Evolutionary conservation across 768 basidiomycete genomes (phyloP).

Genomic region (Cystofilobasidium bisporidii): DNA sequence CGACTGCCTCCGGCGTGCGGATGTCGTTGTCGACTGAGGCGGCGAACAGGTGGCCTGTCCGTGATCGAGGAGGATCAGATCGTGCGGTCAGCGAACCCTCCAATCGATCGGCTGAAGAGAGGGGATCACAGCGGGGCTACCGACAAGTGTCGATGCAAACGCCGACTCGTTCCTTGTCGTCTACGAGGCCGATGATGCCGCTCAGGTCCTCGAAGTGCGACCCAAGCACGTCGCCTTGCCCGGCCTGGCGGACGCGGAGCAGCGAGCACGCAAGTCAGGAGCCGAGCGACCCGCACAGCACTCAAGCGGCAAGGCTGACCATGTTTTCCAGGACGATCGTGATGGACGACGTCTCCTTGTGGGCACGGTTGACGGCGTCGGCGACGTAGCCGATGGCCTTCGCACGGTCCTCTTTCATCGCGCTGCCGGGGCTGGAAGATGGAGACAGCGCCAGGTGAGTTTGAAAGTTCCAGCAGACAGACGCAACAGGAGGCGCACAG

Average conservation of each 20-base stretch:
- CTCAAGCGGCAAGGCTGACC: slow-evolving; percentile 45
- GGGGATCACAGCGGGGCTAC: no score
- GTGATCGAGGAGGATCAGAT: not conserved
- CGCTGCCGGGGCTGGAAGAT: slow-evolving; percentile 10
- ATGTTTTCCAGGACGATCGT: slow-evolving; percentile 72
- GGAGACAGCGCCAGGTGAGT: no score
- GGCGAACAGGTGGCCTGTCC: slow-evolving; percentile 18
- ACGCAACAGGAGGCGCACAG: slow-evolving; percentile 39
- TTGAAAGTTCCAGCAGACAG: no score
- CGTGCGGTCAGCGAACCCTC: not conserved
- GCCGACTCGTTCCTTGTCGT: slow-evolving; percentile 64
- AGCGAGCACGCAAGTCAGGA: not conserved
- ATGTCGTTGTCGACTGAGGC: slow-evolving; percentile 47
- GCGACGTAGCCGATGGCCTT: slow-evolving; percentile 52
- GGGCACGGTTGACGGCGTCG: slow-evolving; percentile 62
- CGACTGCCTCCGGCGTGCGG: slow-evolving; percentile 42
- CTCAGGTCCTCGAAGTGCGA: slow-evolving; percentile 59
- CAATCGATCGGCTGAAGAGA: no score
- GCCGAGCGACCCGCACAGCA: not conserved
- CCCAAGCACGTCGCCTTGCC: slow-evolving; percentile 68
- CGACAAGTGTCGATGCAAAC: slow-evolving; percentile 86
- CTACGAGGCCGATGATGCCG: slow-evolving; percentile 57
- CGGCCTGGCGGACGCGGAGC: slow-evolving; percentile 49
- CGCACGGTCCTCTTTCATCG: slow-evolving; percentile 19
- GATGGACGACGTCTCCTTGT: slow-evolving; percentile 52